Evolutionary conservation across 768 basidiomycete species (phyloP), one percentile per base, ranked within the genome.

Genomic region (Leucocoprinus sp.): DNA sequence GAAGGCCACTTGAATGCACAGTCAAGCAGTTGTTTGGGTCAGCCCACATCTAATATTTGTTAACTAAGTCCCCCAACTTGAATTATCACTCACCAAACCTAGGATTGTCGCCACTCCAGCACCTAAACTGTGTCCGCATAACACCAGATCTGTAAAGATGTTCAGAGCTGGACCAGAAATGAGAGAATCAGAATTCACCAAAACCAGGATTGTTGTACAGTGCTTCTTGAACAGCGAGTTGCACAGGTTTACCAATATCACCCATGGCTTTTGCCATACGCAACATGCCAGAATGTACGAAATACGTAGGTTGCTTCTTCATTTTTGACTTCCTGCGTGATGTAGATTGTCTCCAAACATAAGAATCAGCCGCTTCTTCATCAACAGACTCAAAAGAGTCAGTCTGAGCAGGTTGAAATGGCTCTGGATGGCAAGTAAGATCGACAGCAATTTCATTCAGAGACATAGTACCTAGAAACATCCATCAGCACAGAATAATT

Each of bases 371-470:
- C 6, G 57, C 56, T 12, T 64, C 60, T n/a, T 50, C 45, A 6
- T 47, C 45, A 11, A 23, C 22, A 19, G 27, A 24, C 3, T 41
- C 54, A 23, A 27, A 57, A 8, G 55, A 47, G 12, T 58, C 50
- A 3, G 69, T 71, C 1, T 57, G 60, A 14, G 75, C 78, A 19
- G 78, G 80, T 45, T 74, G 68, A 51, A 86, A 86, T 17, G 74
- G 68, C 31, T 78, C 79, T 0, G 82, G 74, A 45, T 89, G 83
- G 60, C 89, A 91, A 0, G 87, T 86, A 38, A 91, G 69, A 63
- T 91, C 87, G 8, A 85, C 86, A 12, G 87, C 88, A 4, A 91
- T 75, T 61, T 91, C 88, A 54, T 91, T 91, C 34, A 92, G 67
- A 2, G 83, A 84, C 85, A 90, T 85, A 2, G 89, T 92, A 9